phyloP scores from a whole-genome alignment of 2,329 filamentous ascomycete genomes.

The Periconia digitata region DNA sequence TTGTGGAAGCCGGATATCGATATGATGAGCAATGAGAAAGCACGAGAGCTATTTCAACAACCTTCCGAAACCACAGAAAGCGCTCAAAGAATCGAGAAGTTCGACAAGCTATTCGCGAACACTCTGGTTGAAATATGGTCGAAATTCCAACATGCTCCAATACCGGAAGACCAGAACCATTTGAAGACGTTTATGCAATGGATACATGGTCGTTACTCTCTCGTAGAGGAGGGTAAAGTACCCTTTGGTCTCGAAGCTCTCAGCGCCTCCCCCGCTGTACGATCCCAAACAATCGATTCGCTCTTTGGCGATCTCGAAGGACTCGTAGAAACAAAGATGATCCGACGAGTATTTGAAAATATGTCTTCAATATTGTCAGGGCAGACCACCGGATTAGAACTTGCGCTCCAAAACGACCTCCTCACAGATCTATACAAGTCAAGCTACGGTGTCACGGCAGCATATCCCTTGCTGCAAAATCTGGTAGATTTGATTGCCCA shows the following conservation, averaged over 20 bases:
- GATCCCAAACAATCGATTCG: conserved; percentile 3
- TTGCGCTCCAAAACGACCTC: conserved; percentile 9
- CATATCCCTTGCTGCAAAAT: conserved; percentile 13
- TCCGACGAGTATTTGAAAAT: conserved; percentile 18
- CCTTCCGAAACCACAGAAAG: background rate
- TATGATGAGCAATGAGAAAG: conserved; percentile 4
- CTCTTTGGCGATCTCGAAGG: conserved; percentile 12
- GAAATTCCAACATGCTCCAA: background rate
- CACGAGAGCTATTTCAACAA: conserved; percentile 5
- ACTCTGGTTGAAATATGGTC: conserved; percentile 2
- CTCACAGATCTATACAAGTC: conserved; percentile 12
- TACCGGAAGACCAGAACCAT: background rate
- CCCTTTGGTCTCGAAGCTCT: conserved; percentile 1
- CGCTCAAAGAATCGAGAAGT: background rate
- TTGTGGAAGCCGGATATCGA: conserved; percentile 3
- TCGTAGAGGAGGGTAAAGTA: background rate
- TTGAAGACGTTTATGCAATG: conserved; percentile 4
- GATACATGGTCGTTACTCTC: conserved; percentile 1
- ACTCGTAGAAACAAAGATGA: conserved; percentile 13
- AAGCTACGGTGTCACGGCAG: conserved; percentile 10
- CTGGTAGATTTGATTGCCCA: conserved; percentile 41
- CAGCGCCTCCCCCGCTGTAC: background rate
- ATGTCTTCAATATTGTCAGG: conserved; percentile 11
- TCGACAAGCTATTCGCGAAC: conserved; percentile 2
- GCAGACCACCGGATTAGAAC: conserved; percentile 8